Base-by-base conservation (phyloP, 1,139 yeast species). In the Geotrichum klebahnii region DNA sequence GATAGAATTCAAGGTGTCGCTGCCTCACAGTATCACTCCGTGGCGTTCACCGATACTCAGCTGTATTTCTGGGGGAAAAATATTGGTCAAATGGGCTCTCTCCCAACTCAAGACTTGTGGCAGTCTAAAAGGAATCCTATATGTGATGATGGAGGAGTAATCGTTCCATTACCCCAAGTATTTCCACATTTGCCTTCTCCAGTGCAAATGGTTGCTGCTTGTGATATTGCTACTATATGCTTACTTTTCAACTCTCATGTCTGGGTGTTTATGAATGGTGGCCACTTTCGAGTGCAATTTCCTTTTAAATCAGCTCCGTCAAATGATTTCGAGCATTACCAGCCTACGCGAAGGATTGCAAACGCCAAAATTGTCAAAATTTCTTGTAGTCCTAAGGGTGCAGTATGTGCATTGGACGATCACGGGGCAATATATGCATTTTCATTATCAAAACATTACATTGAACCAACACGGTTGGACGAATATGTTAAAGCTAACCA, bases 81-180 rank as follows among this genome's bases (percentile, higher is more conserved):
- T 62, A 69, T 81, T 28, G 97, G 97, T 0, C 97, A 90, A 63
- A 81, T 90, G 82, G 95, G 95, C 73, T 79, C 42, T 56, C 68
- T 8, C 48, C 51, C 66, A 5, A 28, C 39, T 2, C 44, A 48
- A 24, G 51, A 48, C 14, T 23, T 35, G 9, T 43, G 48, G 44
- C 39, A 26, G 12, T 51, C 57, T 5, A 48, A 48, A 31, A 48
- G 24, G 16, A 23, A 26, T n/a, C 29, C 40, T n/a, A 34, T 28
- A 14, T 43, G 44, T 51, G 20, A 64, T 56, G 52, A 45, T 51
- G 44, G 48, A 44, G 17, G 53, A 56, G 20, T 62, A 57, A 49
- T 47, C 48, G 41, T 37, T 16, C 37, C 44, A 20, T 26, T 19
- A 33, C 55, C 55, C 16, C 48, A 38, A 2, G 33, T 43, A 3